phyloP scores from a whole-genome alignment of 208 protist species.

The Trypanosoma melophagium region DNA sequence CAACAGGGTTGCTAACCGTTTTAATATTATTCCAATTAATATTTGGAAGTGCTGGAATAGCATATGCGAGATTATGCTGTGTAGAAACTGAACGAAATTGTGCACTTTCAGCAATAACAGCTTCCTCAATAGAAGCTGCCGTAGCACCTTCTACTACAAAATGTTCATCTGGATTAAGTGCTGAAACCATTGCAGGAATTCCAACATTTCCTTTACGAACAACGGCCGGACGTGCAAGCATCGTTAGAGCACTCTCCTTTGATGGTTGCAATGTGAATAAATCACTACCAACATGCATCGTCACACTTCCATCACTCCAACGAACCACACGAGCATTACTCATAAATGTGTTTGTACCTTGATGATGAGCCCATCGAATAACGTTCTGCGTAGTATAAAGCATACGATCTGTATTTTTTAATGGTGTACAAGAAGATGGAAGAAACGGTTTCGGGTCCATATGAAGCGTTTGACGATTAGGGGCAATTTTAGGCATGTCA shows the following conservation, averaged over 20 bases:
- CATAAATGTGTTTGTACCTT: slow-evolving; percentile 40
- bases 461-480: slow-evolving; percentile 83
- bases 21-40: slow-evolving; percentile 72
- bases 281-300: slow-evolving; percentile 82
- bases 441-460: slow-evolving; percentile 76
- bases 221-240: slow-evolving; percentile 47
- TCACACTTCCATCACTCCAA: slow-evolving; percentile 82
- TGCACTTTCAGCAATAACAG: slow-evolving; percentile 60
- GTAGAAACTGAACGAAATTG: slow-evolving; percentile 37
- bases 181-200: slow-evolving; percentile 54
- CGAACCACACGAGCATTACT: slow-evolving; percentile 82
- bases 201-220: slow-evolving; percentile 49
- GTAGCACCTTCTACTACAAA: slow-evolving; percentile 59
- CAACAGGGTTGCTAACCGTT: slow-evolving; percentile 41
- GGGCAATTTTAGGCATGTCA: slow-evolving; percentile 83
- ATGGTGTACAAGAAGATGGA: slow-evolving; percentile 38
- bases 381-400: slow-evolving; percentile 86
- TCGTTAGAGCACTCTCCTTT: slow-evolving; percentile 47
- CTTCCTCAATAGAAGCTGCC: slow-evolving; percentile 70
- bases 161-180: slow-evolving; percentile 49
- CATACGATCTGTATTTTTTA: slow-evolving; percentile 68
- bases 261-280: slow-evolving; percentile 51
- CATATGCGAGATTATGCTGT: slow-evolving; percentile 53
- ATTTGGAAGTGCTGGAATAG: slow-evolving; percentile 42
- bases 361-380: slow-evolving; percentile 67